phyloP scores from a whole-genome alignment of 2,329 filamentous ascomycete genomes.

The Exserohilum rostratum region DNA sequence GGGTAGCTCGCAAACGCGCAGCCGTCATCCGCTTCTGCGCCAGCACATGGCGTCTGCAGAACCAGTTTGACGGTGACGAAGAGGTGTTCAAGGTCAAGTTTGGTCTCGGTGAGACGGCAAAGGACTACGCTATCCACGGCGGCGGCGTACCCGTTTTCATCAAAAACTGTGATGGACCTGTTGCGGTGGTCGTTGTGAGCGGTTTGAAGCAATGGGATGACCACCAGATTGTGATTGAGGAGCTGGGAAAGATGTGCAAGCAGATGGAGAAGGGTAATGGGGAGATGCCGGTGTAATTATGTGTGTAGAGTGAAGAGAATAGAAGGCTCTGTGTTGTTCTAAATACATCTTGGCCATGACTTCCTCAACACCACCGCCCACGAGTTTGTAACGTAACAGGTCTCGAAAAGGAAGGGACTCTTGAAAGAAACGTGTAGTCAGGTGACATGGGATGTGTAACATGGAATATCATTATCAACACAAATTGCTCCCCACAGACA shows the following conservation, averaged over 20 bases:
- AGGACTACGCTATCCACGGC: slow-evolving; percentile 77
- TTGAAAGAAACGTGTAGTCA: no score
- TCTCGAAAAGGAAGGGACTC: no score
- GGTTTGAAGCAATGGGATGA: slow-evolving; percentile 80
- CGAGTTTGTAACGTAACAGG: no score
- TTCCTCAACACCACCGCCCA: background rate
- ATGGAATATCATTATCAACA: background rate
- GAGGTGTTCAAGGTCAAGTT: slow-evolving; percentile 68
- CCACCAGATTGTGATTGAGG: slow-evolving; percentile 75
- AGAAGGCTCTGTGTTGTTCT: no score
- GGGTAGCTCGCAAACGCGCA: slow-evolving; percentile 69
- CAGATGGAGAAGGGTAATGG: slow-evolving; percentile 14
- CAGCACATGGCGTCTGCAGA: slow-evolving; percentile 72
- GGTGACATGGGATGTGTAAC: no score
- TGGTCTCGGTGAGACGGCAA: slow-evolving; percentile 58
- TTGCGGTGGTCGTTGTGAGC: slow-evolving; percentile 76
- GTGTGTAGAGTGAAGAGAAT: background rate
- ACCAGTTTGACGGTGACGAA: slow-evolving; percentile 70
- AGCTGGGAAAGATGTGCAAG: slow-evolving; percentile 22
- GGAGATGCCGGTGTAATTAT: background rate
- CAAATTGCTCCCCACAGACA: background rate
- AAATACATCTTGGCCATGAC: background rate
- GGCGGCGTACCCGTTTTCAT: slow-evolving; percentile 76
- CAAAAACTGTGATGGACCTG: slow-evolving; percentile 71
- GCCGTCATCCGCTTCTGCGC: slow-evolving; percentile 72